Evolutionary conservation across 2,329 filamentous ascomycete species (phyloP).

Genomic region (Diaporthe vexans): DNA sequence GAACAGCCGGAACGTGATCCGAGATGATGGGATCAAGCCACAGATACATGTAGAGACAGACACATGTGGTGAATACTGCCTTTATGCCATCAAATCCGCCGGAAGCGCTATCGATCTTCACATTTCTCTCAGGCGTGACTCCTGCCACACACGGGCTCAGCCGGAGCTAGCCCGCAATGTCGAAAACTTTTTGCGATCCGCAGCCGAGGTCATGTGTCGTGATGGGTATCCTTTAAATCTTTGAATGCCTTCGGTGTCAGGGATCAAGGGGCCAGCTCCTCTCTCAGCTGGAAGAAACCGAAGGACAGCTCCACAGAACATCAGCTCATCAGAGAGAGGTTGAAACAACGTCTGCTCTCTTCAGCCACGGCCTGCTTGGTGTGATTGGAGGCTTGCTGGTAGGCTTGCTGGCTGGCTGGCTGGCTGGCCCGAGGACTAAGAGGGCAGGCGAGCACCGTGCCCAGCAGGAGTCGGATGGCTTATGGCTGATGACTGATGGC

Average conservation of each 20-base stretch:
- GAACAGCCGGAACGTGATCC: not conserved
- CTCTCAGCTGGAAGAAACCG: conserved; percentile 16
- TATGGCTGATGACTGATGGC: not conserved
- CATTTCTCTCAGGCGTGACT: not conserved
- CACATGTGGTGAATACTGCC: not conserved
- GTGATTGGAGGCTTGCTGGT: not conserved
- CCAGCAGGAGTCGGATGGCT: not conserved
- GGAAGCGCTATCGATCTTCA: not conserved
- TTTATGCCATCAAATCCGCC: not conserved
- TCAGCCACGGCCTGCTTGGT: not conserved
- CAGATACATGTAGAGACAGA: not conserved
- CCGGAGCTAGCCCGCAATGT: not conserved
- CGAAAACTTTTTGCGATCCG: conserved; percentile 10
- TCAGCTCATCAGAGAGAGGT: conserved; percentile 31
- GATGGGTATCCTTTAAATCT: conserved; percentile 15
- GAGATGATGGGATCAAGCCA: conserved; percentile 22
- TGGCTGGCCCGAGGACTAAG: not conserved
- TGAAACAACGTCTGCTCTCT: conserved; percentile 25
- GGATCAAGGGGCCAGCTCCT: conserved; percentile 13
- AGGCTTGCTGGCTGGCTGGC: not conserved
- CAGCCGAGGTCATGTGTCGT: conserved; percentile 27
- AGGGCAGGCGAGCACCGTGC: conserved; percentile 11
- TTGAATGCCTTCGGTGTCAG: not conserved
- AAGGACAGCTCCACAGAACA: conserved; percentile 33
- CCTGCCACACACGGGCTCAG: conserved; percentile 15